Evolutionary conservation across 1,139 yeast genomes (phyloP), one percentile per base, ranked within the genome.

Genomic region (Scheffersomyces lignicola): DNA sequence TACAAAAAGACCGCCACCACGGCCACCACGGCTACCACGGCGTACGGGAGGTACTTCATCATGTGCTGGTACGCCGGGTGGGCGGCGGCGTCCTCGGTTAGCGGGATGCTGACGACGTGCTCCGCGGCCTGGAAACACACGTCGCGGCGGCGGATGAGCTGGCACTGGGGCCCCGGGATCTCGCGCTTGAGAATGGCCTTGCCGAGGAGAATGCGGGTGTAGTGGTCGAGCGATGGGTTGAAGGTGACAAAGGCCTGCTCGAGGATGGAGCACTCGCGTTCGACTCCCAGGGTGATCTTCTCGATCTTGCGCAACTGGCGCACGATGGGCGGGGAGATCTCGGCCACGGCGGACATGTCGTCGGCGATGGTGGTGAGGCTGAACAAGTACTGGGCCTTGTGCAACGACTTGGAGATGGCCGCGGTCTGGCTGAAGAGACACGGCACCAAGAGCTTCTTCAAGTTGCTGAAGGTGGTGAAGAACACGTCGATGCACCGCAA

Each of bases 71-170:
- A 47, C 37, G 26, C 45, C 35, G 9, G 22, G 13, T 20, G 40
- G 12, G 48, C 31, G 7, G 48, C 32, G 35, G 55, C 60, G 12
- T 62, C 63, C 36, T 64, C 69, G 2, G 64, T 54, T 21, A 67
- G 51, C 2, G 76, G 76, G 18, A 70, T 69, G 40, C 68, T 60
- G 7, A 69, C 69, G 20, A 69, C 73, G 40, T 65, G 63, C 34
- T 65, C 73, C 1, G 72, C 69, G 1, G 76, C 74, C 42, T 58
- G 69, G 36, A 52, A 61, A 36, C 76, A 70, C 15, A 69, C 53
- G 12, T 62, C 63, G 42, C 76, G 49, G 37, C 76, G 49, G 33
- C 50, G 54, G 20, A 69, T 55, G 27, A 69, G 47, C 40, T 56
- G 61, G 42, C 75, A 69, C 26, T 63, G 63, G 3, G 36, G 25